Evolutionary conservation across 164 flowering plant species (phyloP), one percentile per base, ranked within the genome.

Genomic region (Cinnamomum chago): DNA sequence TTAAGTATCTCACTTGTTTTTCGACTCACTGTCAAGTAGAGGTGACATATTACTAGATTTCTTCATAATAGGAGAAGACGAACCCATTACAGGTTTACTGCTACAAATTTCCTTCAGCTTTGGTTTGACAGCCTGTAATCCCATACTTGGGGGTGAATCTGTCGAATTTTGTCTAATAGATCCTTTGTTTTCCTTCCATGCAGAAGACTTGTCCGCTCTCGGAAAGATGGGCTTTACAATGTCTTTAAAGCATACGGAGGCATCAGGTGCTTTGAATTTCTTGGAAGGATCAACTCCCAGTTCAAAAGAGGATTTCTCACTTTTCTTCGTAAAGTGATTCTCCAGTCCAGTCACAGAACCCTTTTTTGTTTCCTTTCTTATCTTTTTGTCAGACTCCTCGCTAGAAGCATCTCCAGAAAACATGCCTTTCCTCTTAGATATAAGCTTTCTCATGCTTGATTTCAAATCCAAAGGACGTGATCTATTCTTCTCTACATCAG

Each of bases 21-120:
- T 81, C 35, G 85, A 47, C 67, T 80, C 87, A 22, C 75, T 83
- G 81, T 89, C 92, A 50, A 90, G 50, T 67, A 67, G 20, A 70
- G 73, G 75, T 5, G 67, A 10, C 22, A 78, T 75, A 72, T 51
- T 74, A 65, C 72, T 78, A 5, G 73, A 22, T 73, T 74, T 81
- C 73, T 81, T 85, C 25, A 52, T 17, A 14, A 47, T 14, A 72
- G 79, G 71, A 35, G 50, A 50, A 7, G 64, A n/a, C 35, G 5
- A 58, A 10, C 50, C 50, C 64, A 74, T 80, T 22, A 65, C 78
- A 76, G 15, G 70, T 58, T 75, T 76, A 74, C 62, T 73, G 35
- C 70, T 64, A 14, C 18, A 22, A 17, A 20, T 15, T 64, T 71
- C 80, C 77, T 65, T 73, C 65, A 71, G 75, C 52, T 30, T 65